phyloP scores from a whole-genome alignment of 345 rosid species.

The Trapa bicornis region DNA sequence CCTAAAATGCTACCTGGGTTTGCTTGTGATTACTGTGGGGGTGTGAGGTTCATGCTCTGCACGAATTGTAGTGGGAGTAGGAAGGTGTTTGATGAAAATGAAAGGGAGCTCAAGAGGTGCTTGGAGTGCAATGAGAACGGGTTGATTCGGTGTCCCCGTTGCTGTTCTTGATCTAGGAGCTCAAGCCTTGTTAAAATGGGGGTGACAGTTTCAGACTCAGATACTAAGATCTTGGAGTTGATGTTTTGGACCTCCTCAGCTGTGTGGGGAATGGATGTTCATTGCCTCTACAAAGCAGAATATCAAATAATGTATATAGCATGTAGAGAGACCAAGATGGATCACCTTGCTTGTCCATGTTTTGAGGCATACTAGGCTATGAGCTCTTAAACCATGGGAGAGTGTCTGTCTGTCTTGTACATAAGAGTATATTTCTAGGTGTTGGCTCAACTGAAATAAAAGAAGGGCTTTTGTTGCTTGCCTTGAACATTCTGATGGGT shows the following conservation, averaged over 20 bases:
- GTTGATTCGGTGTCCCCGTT: conserved; percentile 65
- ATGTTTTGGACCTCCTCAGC: neutral
- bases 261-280: conserved; percentile 1
- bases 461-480: neutral
- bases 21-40: conserved; percentile 64
- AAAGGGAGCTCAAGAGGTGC: conserved; percentile 53
- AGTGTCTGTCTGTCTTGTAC: neutral
- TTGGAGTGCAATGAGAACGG: conserved; percentile 84
- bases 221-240: neutral
- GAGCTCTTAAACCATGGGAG: neutral
- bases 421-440: neutral
- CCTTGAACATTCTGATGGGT: neutral
- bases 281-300: neutral
- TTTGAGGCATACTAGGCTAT: neutral
- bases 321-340: neutral
- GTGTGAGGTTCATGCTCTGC: conserved; percentile 65
- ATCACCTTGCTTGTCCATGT: neutral
- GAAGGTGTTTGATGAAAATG: conserved; percentile 81
- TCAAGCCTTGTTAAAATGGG: no score
- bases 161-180: conserved; percentile 35
- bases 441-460: neutral
- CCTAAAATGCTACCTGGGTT: conserved; percentile 53
- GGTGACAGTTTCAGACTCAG: neutral
- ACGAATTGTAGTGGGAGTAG: conserved; percentile 77
- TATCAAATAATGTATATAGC: neutral